Base-by-base conservation (phyloP, 352 stramenopile species). In the Globisporangium solare region DNA sequence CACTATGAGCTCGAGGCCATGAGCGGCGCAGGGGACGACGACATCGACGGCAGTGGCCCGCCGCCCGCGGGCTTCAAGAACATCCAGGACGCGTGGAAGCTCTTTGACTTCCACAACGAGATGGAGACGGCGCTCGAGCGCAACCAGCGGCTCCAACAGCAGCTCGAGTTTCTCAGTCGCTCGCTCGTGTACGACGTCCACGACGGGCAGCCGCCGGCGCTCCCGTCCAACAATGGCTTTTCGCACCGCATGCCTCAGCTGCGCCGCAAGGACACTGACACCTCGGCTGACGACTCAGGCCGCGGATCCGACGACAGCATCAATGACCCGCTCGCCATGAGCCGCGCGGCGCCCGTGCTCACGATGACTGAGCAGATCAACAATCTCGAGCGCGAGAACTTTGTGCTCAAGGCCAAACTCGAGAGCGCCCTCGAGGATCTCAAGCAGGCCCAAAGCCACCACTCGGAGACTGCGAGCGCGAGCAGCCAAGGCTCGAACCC, bases 321-420 rank as follows among this genome's bases (percentile, higher is more conserved):
- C 20, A 40, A 66, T 12, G 55, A 67, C 18, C 18, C 39, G 27
- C n/a, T 68, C 6, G 51, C 52, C 11, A 55, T 45, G 14, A 70
- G 65, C 31, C 63, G 63, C 22, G 63, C 63, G 47, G 73, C 76
- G 32, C 70, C 73, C 0, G 73, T 86, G 35, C 49, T 80, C 14
- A 85, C 76, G 1, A 83, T 91, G 64, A 88, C 76, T 4, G 76
- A 89, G 61, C 81, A 91, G 61, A 51, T 91, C 24, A 88, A 89
- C 43, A 76, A 70, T 14, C 66, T 91, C 7, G 81, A 91, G 50
- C 76, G 81, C 0, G 81, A 91, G 54, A 91, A 91, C 54, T 87
- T 88, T 45, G 62, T 75, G 35, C 66, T 91, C 42, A 74, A 79
- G n/a, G 67, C 64, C 24, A 79, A 91, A 55, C 64, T 91, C 12